Base-by-base conservation (phyloP, 345 rosid genomes). In the Leavenworthia alabamica region DNA sequence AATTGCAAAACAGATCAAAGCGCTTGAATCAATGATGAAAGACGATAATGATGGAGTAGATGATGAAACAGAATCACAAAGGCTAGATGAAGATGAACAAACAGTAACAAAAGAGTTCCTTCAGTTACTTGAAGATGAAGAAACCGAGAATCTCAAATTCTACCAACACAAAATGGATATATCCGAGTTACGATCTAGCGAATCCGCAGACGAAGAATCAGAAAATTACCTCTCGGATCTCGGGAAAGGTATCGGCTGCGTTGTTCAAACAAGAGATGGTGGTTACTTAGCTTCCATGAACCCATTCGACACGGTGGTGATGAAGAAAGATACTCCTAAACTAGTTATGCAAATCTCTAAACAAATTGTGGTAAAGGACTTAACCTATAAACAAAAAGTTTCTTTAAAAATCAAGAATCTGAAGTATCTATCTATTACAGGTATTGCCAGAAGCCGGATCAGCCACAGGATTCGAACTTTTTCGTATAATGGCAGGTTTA, bases 291-390 rank as follows among this genome's bases (percentile, higher is more conserved):
- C 78, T 9, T 85, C 98, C 37, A 80, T 82, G 83, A 92, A 89
- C 70, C 98, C 98, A 19, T 77, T 83, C n/a, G 82, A 81, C 46
- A 60, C 77, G 1, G 44, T 45, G 45, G 88, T 89, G 62, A 64
- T 68, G 22, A 82, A 81, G 73, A 92, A 80, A 66, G 98, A 89
- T 47, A 67, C 82, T 40, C 98, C 97, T 20, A 92, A 85, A 56
- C 70, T 92, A 43, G 98, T 96, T 7, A 83, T 89, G 97, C 98
- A 92, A 78, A 59, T 92, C 48, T 86, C 98, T 3, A 92, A 82
- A 73, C 89, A 91, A 42, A 31, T 89, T 70, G 82, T 86, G 32
- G 74, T 86, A 53, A 77, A 23, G 75, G 35, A 35, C 67, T 8
- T 33, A 71, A 8, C 46, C 66, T 45, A 65, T 78, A 22, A 6